Evolutionary conservation across 805 yeast species (phyloP).

Genomic region (Schwanniomyces polymorphus): DNA sequence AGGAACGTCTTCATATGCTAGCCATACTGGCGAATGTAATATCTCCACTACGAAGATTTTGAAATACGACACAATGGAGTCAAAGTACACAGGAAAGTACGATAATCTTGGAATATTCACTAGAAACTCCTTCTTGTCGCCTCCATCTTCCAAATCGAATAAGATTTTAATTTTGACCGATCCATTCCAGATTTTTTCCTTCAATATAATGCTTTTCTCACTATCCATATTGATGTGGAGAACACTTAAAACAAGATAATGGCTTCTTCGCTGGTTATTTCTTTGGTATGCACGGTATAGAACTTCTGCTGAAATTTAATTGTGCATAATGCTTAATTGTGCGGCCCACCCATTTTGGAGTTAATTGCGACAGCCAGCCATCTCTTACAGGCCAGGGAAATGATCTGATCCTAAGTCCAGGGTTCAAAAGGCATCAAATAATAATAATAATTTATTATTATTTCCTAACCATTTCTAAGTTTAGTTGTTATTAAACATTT

Average conservation of each 20-base stretch:
- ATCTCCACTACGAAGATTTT: constrained; percentile 20
- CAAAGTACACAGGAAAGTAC: constrained; percentile 49
- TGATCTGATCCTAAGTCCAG: background rate
- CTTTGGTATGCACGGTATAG: background rate
- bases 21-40: constrained; percentile 48
- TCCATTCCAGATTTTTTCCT: constrained; percentile 55
- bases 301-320: background rate
- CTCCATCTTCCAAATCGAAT: constrained; percentile 20
- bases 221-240: background rate
- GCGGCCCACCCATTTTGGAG: background rate
- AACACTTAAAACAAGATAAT: background rate
- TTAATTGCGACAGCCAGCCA: background rate
- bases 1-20: constrained; percentile 64
- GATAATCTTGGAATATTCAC: constrained; percentile 41
- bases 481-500: background rate
- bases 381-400: background rate
- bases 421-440: too few relatives aligned
- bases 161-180: constrained; percentile 43
- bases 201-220: constrained; percentile 18
- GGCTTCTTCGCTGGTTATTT: background rate
- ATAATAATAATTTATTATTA: too few relatives aligned
- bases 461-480: too few relatives aligned
- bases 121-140: constrained; percentile 15
- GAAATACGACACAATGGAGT: constrained; percentile 38
- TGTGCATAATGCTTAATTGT: background rate